phyloP scores from a whole-genome alignment of 495 filamentous ascomycete species.

The Penicillium flavigenum region DNA sequence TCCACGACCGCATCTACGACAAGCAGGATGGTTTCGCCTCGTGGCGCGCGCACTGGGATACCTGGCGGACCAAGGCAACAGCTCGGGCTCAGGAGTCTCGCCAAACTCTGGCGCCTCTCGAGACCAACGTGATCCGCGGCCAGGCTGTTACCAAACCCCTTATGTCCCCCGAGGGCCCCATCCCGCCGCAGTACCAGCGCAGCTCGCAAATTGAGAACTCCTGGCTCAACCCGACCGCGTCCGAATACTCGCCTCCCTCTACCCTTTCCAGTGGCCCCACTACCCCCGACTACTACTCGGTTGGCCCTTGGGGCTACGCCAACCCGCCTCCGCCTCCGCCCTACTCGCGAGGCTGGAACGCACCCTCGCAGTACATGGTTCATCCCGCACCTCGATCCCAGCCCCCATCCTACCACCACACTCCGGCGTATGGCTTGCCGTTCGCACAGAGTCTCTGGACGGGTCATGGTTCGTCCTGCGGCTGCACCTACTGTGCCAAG shows the following conservation, averaged over 20 bases:
- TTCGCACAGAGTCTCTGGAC: constrained; percentile 61
- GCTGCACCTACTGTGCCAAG: constrained; percentile 64
- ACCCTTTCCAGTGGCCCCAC: constrained; percentile 66
- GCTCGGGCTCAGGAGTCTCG: constrained; percentile 52
- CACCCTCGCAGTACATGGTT: constrained; percentile 51
- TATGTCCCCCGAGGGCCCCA: constrained; percentile 50
- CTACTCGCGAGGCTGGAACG: constrained; percentile 43
- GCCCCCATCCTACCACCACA: constrained; percentile 53
- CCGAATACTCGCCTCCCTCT: constrained; percentile 66
- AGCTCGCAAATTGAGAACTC: constrained; percentile 52
- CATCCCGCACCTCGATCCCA: constrained; percentile 43
- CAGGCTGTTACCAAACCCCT: constrained; percentile 46
- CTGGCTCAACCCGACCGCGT: constrained; percentile 50
- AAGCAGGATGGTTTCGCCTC: constrained; percentile 75
- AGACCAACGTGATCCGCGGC: constrained; percentile 60
- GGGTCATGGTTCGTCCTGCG: constrained; percentile 62
- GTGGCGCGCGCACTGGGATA: constrained; percentile 83
- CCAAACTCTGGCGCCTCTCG: constrained; percentile 65
- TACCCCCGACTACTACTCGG: constrained; percentile 58
- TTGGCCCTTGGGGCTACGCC: constrained; percentile 57
- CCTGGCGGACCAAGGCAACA: constrained; percentile 65
- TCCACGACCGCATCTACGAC: constrained; percentile 83
- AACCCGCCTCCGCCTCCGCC: constrained; percentile 51
- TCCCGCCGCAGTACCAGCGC: constrained; percentile 54
- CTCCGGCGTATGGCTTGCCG: constrained; percentile 51